Conservation (phyloP, 2,329 filamentous ascomycete genomes). For the Triangularia verruculosa region DNA sequence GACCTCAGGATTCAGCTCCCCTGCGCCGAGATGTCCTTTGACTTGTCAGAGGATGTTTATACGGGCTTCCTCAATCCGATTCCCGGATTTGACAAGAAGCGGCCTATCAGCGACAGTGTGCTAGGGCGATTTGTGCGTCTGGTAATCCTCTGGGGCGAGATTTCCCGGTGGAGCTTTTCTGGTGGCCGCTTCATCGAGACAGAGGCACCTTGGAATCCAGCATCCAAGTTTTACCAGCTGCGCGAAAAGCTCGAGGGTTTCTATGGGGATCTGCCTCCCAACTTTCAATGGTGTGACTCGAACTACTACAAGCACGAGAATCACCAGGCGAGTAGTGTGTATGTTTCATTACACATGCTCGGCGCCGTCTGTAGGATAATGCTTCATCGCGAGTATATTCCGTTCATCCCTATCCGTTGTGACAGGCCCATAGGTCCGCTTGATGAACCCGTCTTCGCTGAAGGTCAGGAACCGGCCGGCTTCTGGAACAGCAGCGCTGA, state of each 20-base stretch:
- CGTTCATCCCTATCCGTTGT: slow-evolving; percentile 61
- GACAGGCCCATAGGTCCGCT: slow-evolving; percentile 51
- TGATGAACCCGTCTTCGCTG: slow-evolving; percentile 54
- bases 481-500: slow-evolving; percentile 65
- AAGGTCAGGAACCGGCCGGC: slow-evolving; percentile 45
- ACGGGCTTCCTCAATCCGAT: slow-evolving; percentile 46
- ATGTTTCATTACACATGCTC: slow-evolving; percentile 65
- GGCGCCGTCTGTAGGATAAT: slow-evolving; percentile 64
- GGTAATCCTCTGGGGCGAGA: slow-evolving; percentile 58
- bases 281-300: slow-evolving; percentile 55
- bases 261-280: slow-evolving; percentile 50
- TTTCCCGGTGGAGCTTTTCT: slow-evolving; percentile 53
- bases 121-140: slow-evolving; percentile 55
- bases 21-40: slow-evolving; percentile 63
- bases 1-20: slow-evolving; percentile 65
- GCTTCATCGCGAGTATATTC: slow-evolving; percentile 66
- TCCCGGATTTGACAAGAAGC: slow-evolving; percentile 23
- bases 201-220: slow-evolving; percentile 56
- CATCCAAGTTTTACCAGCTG: slow-evolving; percentile 54
- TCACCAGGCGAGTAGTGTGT: slow-evolving; percentile 60
- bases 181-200: slow-evolving; percentile 51
- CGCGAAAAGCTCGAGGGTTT: slow-evolving; percentile 51
- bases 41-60: slow-evolving; percentile 56
- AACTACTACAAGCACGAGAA: slow-evolving; percentile 67
- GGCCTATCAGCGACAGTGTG: slow-evolving; percentile 43